Evolutionary conservation across 441 rosid species (phyloP).

Genomic region (Melianthus villosus): DNA sequence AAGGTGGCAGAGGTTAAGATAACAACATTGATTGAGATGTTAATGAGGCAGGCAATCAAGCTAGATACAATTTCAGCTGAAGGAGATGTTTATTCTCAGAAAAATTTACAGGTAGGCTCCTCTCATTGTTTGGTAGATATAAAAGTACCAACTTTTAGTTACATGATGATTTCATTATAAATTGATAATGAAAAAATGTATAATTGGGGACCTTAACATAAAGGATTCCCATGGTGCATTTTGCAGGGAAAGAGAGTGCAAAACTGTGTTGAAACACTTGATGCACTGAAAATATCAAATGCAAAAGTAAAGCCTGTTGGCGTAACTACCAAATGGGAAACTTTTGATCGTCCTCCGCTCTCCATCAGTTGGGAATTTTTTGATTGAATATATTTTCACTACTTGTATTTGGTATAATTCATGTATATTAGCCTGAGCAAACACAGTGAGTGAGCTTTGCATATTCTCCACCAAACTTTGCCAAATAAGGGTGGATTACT

Average conservation of each 20-base stretch:
- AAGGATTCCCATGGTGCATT: background rate
- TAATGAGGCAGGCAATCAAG: constrained; percentile 49
- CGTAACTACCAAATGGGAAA: constrained; percentile 40
- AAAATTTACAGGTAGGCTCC: constrained; percentile 34
- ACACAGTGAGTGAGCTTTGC: too few species aligned
- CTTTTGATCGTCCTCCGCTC: constrained; percentile 21
- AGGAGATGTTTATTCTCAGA: constrained; percentile 27
- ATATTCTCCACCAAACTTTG: too few species aligned
- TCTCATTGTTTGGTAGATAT: too few species aligned
- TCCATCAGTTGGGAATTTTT: constrained; percentile 25
- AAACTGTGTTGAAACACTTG: constrained; percentile 40
- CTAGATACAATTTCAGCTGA: constrained; percentile 29
- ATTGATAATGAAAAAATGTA: too few species aligned
- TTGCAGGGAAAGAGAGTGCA: constrained; percentile 37
- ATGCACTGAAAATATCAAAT: constrained; percentile 26
- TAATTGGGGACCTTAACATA: background rate
- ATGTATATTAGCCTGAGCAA: too few species aligned
- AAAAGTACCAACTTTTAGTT: too few species aligned
- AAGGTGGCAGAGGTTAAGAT: constrained; percentile 44
- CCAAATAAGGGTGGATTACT: too few species aligned
- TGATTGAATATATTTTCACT: background rate
- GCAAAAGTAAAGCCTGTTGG: constrained; percentile 21
- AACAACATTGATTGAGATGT: constrained; percentile 44
- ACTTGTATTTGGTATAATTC: too few species aligned
- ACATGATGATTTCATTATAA: background rate